Evolutionary conservation across 768 basidiomycete species (phyloP).

Genomic region (Phallus indusiatus): DNA sequence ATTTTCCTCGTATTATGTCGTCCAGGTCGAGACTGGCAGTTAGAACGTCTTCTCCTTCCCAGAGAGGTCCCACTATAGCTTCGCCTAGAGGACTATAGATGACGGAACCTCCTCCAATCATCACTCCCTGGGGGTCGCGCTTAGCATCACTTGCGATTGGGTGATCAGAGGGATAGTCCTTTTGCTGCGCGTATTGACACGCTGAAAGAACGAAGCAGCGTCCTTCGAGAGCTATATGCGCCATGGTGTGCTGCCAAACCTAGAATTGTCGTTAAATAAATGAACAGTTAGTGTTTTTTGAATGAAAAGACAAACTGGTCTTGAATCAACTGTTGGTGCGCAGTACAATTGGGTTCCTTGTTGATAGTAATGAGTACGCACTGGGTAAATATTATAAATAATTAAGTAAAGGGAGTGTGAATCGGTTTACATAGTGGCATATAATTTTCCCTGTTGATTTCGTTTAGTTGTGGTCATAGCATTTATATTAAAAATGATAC

Average conservation of each 20-base stretch:
- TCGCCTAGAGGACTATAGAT: slow-evolving; percentile 51
- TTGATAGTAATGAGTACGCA: slow-evolving; percentile 51
- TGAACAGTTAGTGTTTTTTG: too few relatives aligned
- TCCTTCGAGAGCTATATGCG: slow-evolving; percentile 57
- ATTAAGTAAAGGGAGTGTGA: neutral
- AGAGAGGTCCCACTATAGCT: slow-evolving; percentile 50
- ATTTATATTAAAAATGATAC: slow-evolving; percentile 9
- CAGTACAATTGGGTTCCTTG: slow-evolving; percentile 53
- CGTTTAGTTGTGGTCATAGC: neutral
- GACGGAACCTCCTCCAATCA: slow-evolving; percentile 54
- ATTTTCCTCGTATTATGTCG: slow-evolving; percentile 46
- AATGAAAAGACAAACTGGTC: slow-evolving; percentile 22
- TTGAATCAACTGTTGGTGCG: slow-evolving; percentile 55
- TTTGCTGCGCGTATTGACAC: slow-evolving; percentile 47
- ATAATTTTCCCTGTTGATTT: slow-evolving; percentile 51
- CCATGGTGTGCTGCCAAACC: slow-evolving; percentile 47
- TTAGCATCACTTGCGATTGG: slow-evolving; percentile 29
- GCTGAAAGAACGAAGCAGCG: slow-evolving; percentile 61
- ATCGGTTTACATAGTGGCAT: slow-evolving; percentile 48
- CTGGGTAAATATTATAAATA: slow-evolving; percentile 22
- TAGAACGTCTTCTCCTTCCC: slow-evolving; percentile 41
- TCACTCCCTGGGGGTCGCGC: slow-evolving; percentile 36
- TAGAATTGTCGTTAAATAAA: too few relatives aligned
- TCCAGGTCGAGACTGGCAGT: slow-evolving; percentile 51
- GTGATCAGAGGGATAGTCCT: slow-evolving; percentile 42